Base-by-base conservation (phyloP, 2,329 filamentous ascomycete genomes). In the Fusarium nematophilum region DNA sequence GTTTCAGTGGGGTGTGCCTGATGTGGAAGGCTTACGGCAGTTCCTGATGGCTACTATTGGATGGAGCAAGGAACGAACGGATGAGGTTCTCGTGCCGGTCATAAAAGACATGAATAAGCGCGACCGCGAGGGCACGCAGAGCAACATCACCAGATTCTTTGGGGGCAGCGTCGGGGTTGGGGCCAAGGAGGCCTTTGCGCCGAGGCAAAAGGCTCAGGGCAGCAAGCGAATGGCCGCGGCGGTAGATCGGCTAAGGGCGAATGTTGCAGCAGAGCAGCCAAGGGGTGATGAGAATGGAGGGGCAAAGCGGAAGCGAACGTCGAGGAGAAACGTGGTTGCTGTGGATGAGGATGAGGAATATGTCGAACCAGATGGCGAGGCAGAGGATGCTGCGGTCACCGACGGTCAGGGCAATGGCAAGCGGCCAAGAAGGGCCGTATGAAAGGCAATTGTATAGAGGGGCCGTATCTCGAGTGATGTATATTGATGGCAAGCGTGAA, bases 1-100 rank as follows among this genome's bases (percentile, higher is more conserved):
- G 1, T 99, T 99, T 71, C 91, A 95, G 73, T 99, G 96, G 95
- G 95, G 95, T 25, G 91, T 97, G 0, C 95, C 95, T 0, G 94
- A 99, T 71, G 82, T 99, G 1, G 91, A 95, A 57, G 91, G 92
- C 0, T 78, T 99, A 59, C 81, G 96, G 6, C 81, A 83, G 21
- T 99, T 95, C 69, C 80, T 99, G 30, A 97, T 96, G 90, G 81
- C 86, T 2, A 97, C 94, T 2, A 92, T 99, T 65, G 95, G 95
- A 0, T 99, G 95, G 95, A 88, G 83, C 49, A 89, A 90, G 73
- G 94, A 98, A 74, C 83, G 93, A 7, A 98, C 94, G 0, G 95
- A 99, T 70, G 95, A 99, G 75, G 91, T 99, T 3, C 84, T 99
- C 2, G 92, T 99, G 2, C 95, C 95, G 0, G 96, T 99, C 2